Base-by-base conservation (phyloP, 179 eudicot genomes). In the Beta corolliflora region DNA sequence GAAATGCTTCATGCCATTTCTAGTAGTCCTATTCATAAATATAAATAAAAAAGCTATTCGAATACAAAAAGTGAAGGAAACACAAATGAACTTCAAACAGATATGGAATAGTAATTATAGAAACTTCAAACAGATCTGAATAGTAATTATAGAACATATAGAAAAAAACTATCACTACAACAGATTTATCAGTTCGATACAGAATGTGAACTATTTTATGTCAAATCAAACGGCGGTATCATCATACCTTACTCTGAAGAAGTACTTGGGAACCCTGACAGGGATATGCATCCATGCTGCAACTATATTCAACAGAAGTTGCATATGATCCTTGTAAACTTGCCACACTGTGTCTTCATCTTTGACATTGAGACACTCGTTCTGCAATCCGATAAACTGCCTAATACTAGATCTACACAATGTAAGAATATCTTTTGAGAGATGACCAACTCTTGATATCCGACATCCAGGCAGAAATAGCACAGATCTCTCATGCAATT, bases 201-300 rank as follows among this genome's bases (percentile, higher is more conserved):
- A 23, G 45, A 66, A 41, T 6, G 53, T 54, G 31, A 25, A 66
- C 25, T 56, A 74, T 46, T 36, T 8, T 80, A 71, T 72, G 65
- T 67, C 25, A 23, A 11, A 29, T 63, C 16, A 56, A 11, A 53
- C 9, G 9, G 41, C 31, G 46, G 10, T 55, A 55, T 50, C 29
- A 46, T 76, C 85, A 75, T 90, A 95, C 99, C 99, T 92, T 66
- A 89, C 78, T 85, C 84, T 83, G 82, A 95, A 95, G 85, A 95
- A 94, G 80, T 83, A 84, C 50, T 36, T 75, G 67, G 99, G 97
- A 73, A 86, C 55, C 77, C 72, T 85, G 55, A 88, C 87, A 59
- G 94, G 94, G 50, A 91, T 81, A 65, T 60, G 80, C 88, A 90
- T 85, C 91, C 88, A 90, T 74, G 85, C 84, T 77, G 81, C 81